A percentile compares a stretch with the other conserved stretches of the same genome.
phyloP scores from a whole-genome alignment of 164 flowering plant genomes.

The Protea cynaroides region DNA sequence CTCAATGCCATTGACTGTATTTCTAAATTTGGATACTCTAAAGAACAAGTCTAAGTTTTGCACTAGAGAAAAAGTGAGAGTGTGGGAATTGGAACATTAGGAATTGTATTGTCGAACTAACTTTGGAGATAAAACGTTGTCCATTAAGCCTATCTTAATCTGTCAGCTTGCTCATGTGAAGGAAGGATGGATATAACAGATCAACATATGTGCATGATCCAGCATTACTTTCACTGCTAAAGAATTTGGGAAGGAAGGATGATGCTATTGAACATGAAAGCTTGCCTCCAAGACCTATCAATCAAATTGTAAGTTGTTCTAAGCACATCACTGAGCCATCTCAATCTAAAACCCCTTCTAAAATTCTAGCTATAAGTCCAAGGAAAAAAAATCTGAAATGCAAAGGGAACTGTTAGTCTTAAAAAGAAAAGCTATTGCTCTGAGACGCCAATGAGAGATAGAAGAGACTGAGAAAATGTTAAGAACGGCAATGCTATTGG shows the following conservation, averaged over 20 bases:
- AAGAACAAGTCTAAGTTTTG: no score
- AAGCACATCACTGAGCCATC: slow-evolving; percentile 11
- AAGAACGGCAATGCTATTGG: slow-evolving; percentile 47
- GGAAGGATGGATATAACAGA: slow-evolving; percentile 76
- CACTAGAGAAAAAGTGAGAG: no score
- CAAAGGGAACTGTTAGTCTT: slow-evolving; percentile 78
- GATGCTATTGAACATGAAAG: slow-evolving; percentile 29
- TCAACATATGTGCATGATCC: slow-evolving; percentile 82
- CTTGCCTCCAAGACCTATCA: slow-evolving; percentile 10
- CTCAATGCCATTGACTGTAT: no score
- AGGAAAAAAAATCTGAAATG: slow-evolving; percentile 63
- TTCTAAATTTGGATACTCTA: no score
- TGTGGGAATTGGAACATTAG: no score
- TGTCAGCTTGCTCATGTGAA: no score
- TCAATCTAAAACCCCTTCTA: slow-evolving; percentile 11
- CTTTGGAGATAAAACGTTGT: no score
- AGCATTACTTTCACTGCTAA: slow-evolving; percentile 47
- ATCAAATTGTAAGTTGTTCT: slow-evolving; percentile 13
- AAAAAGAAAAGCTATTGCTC: slow-evolving; percentile 68
- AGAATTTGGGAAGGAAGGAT: slow-evolving; percentile 75
- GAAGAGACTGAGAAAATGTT: slow-evolving; percentile 81
- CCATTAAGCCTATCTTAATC: no score
- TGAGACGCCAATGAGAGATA: slow-evolving; percentile 71
- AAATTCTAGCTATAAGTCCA: slow-evolving; percentile 12
- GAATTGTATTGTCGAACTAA: no score